Base-by-base conservation (phyloP, 768 basidiomycete species). In the Pisolithus marmoratus region DNA sequence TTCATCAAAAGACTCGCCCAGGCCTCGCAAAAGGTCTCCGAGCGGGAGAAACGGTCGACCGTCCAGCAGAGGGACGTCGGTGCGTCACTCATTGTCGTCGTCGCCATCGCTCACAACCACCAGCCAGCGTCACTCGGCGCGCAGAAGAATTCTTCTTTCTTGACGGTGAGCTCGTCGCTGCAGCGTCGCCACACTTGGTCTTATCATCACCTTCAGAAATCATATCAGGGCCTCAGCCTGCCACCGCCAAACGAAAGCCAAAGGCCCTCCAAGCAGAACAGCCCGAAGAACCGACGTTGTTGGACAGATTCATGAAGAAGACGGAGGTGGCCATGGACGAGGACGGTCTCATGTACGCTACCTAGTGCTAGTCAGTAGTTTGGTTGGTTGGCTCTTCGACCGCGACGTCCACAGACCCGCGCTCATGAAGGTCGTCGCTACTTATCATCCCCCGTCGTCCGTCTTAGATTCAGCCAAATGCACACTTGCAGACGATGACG, bases 61-160 rank as follows among this genome's bases (percentile, higher is more conserved):
- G 79, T 94, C 17, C 88, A 90, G 63, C 79, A 87, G 57, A 81
- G 78, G 55, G 92, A 95, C 65, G 69, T 94, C 43, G 85, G 92
- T 91, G 60, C 57, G 79, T 72, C 24, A 12, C 1, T 47, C 40
- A 11, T 34, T 20, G 45, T 41, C 40, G 19, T 20, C 9, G 9
- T 20, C 40, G 19, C 8, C 19, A 22, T 20, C 22, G 9, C 40
- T 44, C 24, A 20, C 20, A 53, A 17, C 43, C 24, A 47, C 38
- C 52, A 90, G 88, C 80, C 5, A 73, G 74, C 8, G 80, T 82
- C 9, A 80, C 83, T 27, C 75, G 83, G 50, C 79, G 78, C 58
- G 82, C 74, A 46, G 86, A 89, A 46, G 89, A 91, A 55, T 90
- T 87, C 58, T 62, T 85, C 43, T 91, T 91, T 61, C 76, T 91